These are phyloP conservation scores for Pseudocercospora cruenta DNA, from an alignment of 2,329 filamentous ascomycete genomes.

Conservation along the genomic window DNA sequence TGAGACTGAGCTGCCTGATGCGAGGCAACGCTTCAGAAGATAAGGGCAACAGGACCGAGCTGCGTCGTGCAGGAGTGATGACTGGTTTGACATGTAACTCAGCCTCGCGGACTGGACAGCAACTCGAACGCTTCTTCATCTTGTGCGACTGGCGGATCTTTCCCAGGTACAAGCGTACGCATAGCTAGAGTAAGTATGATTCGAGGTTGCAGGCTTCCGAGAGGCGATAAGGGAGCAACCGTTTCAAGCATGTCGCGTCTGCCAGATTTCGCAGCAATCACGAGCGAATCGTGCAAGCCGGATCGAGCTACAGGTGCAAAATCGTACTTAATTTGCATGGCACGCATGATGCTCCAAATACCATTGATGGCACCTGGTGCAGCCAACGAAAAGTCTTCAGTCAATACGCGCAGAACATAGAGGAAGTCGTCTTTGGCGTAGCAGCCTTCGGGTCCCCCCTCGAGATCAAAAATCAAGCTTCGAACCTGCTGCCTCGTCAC, in stretches of 20 bases:
- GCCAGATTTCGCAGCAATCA: not conserved
- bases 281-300: not conserved
- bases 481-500: not conserved
- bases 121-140: not conserved
- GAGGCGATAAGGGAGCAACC: no score
- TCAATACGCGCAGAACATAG: not conserved
- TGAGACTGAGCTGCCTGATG: not conserved
- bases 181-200: no score
- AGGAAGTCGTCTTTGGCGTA: not conserved
- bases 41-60: not conserved
- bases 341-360: not conserved
- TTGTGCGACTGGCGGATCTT: not conserved
- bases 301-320: no score
- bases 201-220: no score
- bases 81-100: not conserved
- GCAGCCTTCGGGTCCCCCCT: no score
- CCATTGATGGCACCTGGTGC: not conserved
- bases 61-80: not conserved
- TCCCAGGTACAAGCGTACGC: not conserved
- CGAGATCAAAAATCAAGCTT: not conserved
- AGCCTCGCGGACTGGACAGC: not conserved
- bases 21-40: not conserved
- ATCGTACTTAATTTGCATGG: no score
- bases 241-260: not conserved
- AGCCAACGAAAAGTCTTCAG: not conserved